Conservation (phyloP, 345 rosid genomes). For the Gossypium ekmanianum region DNA sequence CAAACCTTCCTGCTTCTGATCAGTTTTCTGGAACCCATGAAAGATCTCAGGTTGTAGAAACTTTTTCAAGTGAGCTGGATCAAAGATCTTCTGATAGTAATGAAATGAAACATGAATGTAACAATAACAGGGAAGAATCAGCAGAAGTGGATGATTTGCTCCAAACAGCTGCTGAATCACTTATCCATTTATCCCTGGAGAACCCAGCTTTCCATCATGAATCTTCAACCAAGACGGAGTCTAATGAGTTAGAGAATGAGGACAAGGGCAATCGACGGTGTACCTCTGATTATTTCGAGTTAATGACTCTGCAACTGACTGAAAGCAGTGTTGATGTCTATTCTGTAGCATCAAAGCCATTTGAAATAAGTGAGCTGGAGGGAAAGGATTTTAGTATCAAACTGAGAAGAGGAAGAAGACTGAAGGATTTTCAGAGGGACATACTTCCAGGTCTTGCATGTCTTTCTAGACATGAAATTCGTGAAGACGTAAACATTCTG, state of each 20-base stretch:
- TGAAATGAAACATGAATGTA: constrained; percentile 14
- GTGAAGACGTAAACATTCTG: constrained; percentile 65
- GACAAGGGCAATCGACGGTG: constrained; percentile 28
- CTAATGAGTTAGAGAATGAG: constrained; percentile 24
- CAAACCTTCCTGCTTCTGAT: constrained; percentile 10
- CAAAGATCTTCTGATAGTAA: constrained; percentile 18
- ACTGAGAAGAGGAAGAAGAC: constrained; percentile 70
- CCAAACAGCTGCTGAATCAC: constrained; percentile 60
- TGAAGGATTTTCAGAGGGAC: constrained; percentile 81
- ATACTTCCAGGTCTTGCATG: constrained; percentile 60
- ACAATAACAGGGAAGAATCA: constrained; percentile 24
- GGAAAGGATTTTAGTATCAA: constrained; percentile 47
- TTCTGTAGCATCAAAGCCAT: constrained; percentile 53
- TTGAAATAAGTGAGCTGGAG: constrained; percentile 35
- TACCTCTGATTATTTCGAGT: constrained; percentile 61
- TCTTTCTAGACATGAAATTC: constrained; percentile 67
- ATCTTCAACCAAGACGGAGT: not conserved
- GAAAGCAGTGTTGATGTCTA: constrained; percentile 46
- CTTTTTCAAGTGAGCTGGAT: constrained; percentile 22
- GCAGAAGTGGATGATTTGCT: constrained; percentile 29
- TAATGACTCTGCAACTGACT: constrained; percentile 41
- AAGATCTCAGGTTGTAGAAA: constrained; percentile 20
- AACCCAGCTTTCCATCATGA: constrained; percentile 25
- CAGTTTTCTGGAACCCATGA: constrained; percentile 17
- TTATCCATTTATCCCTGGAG: constrained; percentile 38